Percentiles rank a stretch among this genome's conserved stretches.
Conservation (phyloP, 305 asterid genomes). For the Salvia sclarea region DNA sequence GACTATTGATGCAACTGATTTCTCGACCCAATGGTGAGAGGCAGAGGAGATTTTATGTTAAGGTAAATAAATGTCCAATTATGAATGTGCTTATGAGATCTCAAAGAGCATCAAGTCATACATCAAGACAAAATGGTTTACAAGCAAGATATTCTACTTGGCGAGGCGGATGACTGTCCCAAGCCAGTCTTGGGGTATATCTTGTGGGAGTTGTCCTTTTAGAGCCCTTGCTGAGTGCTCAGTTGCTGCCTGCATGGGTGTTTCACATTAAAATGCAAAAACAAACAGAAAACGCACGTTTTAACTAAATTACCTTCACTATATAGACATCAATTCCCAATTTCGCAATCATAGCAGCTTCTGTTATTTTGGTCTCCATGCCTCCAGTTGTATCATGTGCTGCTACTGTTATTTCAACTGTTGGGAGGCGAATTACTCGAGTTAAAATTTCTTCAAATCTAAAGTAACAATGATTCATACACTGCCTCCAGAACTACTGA, state of each 20-base stretch:
- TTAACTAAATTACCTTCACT: slow-evolving; percentile 62
- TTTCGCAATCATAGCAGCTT: slow-evolving; percentile 93
- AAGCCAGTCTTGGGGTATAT: slow-evolving; percentile 75
- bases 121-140: no score
- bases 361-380: slow-evolving; percentile 85
- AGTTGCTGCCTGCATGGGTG: slow-evolving; percentile 68
- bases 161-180: slow-evolving; percentile 72
- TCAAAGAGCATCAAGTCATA: no score
- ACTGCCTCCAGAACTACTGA: no score
- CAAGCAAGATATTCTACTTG: slow-evolving; percentile 29
- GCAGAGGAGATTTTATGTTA: no score
- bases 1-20: no score
- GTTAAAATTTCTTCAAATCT: neutral
- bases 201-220: slow-evolving; percentile 50
- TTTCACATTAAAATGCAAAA: neutral
- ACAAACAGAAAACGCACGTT: neutral
- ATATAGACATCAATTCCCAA: slow-evolving; percentile 87
- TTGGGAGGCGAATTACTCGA: neutral
- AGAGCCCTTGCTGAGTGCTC: slow-evolving; percentile 70
- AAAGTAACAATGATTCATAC: neutral
- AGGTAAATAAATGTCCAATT: no score
- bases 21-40: no score
- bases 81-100: no score
- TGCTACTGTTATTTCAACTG: slow-evolving; percentile 84
- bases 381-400: slow-evolving; percentile 97